Percentiles rank a stretch among this genome's conserved stretches.
Evolutionary conservation across 2,329 filamentous ascomycete genomes (phyloP).

Genomic region (Coniochaeta sp.): DNA sequence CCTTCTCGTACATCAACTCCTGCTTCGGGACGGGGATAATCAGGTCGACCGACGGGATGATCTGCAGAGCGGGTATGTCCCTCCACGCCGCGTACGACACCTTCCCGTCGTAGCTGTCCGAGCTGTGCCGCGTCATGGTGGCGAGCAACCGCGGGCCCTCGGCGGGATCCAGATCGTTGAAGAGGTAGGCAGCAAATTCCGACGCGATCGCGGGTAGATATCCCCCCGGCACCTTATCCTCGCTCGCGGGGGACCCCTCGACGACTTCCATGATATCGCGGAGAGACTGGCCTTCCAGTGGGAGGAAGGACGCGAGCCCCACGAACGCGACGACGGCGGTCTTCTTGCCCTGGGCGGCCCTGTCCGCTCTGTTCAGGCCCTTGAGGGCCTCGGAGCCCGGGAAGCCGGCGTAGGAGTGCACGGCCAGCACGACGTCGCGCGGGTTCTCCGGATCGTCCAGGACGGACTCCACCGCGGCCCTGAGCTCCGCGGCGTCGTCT

Average conservation of each 20-base stretch:
- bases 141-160: not conserved
- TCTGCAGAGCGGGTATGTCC: constrained; percentile 6
- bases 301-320: constrained; percentile 16
- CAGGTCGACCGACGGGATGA: constrained; percentile 9
- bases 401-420: constrained; percentile 26
- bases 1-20: constrained; percentile 8
- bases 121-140: constrained; percentile 9
- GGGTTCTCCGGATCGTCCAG: constrained; percentile 14
- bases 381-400: constrained; percentile 20
- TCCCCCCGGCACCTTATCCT: constrained; percentile 2
- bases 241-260: constrained; percentile 3
- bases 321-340: constrained; percentile 21
- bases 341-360: constrained; percentile 13
- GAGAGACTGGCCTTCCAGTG: constrained; percentile 4
- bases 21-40: constrained; percentile 6
- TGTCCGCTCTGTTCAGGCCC: constrained; percentile 16
- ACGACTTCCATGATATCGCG: constrained; percentile 2
- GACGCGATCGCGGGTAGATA: constrained; percentile 6
- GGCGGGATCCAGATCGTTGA: constrained; percentile 4
- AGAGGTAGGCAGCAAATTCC: not conserved
- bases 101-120: constrained; percentile 8
- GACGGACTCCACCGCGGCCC: constrained; percentile 3
- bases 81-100: constrained; percentile 11
- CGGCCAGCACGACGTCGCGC: constrained; percentile 17
- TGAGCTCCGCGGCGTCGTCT: constrained; percentile 12